A percentile compares a stretch with the other conserved stretches of the same genome.
These are phyloP conservation scores for Mrakia blollopis DNA, from an alignment of 768 basidiomycete species.

Conservation along the genomic window DNA sequence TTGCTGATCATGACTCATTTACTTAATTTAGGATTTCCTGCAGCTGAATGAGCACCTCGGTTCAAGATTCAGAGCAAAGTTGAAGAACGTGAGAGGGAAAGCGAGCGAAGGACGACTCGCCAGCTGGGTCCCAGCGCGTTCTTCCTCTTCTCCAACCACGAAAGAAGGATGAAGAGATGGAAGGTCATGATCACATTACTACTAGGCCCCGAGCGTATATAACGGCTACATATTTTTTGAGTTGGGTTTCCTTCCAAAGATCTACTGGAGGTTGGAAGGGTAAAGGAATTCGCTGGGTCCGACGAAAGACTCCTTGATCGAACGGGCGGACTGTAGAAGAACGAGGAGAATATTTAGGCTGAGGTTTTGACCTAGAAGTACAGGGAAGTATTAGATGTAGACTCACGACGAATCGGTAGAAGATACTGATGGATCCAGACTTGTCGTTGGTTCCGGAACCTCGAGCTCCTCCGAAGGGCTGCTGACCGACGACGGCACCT, in stretches of 20 bases:
- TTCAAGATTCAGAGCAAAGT: too few species aligned
- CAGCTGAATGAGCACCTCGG: too few species aligned
- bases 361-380: too few species aligned
- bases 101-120: too few species aligned
- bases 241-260: not conserved
- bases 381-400: not conserved
- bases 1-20: too few species aligned
- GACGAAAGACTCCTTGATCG: conserved; percentile 96
- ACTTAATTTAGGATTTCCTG: too few species aligned
- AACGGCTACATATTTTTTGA: not conserved
- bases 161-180: not conserved
- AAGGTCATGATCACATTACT: conserved; percentile 8
- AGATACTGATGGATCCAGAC: conserved; percentile 74
- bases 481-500: conserved; percentile 90
- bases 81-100: too few species aligned
- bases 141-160: too few species aligned
- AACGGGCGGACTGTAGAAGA: conserved; percentile 60
- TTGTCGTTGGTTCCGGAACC: conserved; percentile 97
- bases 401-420: conserved; percentile 53
- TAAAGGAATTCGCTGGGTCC: conserved; percentile 73
- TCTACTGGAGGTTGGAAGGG: conserved; percentile 65
- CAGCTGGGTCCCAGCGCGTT: too few species aligned
- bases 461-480: conserved; percentile 93
- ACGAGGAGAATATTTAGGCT: conserved; percentile 52
- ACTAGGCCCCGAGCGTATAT: not conserved